A percentile compares a stretch with the other conserved stretches of the same genome.
Evolutionary conservation across 2,329 filamentous ascomycete genomes (phyloP).

Genomic region (Botrytis byssoidea): DNA sequence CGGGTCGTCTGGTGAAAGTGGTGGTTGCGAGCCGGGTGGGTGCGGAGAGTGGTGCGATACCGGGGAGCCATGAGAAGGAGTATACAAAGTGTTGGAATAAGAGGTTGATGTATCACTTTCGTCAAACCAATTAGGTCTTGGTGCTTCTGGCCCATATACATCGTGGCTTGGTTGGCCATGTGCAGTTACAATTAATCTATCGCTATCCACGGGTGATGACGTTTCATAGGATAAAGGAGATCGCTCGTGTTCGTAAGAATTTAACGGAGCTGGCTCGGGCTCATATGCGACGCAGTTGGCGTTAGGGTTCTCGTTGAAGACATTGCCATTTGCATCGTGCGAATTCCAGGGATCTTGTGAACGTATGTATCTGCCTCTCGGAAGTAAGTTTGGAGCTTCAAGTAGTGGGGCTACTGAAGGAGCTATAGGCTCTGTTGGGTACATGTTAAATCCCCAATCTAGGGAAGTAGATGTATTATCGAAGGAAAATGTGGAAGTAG

Average conservation of each 20-base stretch:
- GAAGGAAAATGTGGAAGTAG: conserved; percentile 11
- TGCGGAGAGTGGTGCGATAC: conserved; percentile 24
- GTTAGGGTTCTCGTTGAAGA: conserved; percentile 23
- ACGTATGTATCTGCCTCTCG: conserved; percentile 9
- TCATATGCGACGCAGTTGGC: conserved; percentile 47
- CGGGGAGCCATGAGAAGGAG: conserved; percentile 23
- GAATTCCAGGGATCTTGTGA: conserved; percentile 31
- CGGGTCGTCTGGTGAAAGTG: conserved; percentile 23
- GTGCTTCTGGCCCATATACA: conserved; percentile 34
- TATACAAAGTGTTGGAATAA: conserved; percentile 25
- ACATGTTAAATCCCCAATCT: conserved; percentile 5
- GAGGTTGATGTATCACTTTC: conserved; percentile 23
- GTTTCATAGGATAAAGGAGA: conserved; percentile 59
- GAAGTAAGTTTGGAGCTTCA: conserved; percentile 17
- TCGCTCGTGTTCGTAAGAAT: conserved; percentile 65
- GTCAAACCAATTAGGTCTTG: conserved; percentile 28
- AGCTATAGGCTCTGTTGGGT: not conserved
- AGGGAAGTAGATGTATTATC: not conserved
- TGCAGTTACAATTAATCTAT: not conserved
- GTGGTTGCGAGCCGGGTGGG: conserved; percentile 27
- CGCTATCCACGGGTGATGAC: not conserved
- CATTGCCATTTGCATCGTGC: conserved; percentile 25
- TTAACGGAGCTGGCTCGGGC: conserved; percentile 62
- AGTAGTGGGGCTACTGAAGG: conserved; percentile 4
- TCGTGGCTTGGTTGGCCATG: conserved; percentile 12